phyloP scores from a whole-genome alignment of 176 grass and related monocot species.

The Puya raimondii region DNA sequence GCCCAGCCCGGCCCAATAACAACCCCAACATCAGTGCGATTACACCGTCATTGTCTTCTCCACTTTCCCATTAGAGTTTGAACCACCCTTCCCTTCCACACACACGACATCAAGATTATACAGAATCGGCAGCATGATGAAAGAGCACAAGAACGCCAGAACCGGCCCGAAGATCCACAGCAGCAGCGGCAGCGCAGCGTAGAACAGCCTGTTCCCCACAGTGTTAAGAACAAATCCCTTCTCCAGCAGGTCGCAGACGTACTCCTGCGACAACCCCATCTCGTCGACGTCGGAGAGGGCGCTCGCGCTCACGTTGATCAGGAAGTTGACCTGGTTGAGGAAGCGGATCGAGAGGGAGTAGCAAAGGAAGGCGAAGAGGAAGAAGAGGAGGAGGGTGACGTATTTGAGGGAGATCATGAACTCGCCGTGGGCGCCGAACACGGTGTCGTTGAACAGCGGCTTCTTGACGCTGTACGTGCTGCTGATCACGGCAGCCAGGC shows the following conservation, averaged over 20 bases:
- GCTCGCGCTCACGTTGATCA: constrained; percentile 48
- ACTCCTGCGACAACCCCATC: constrained; percentile 15
- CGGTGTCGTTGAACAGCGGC: constrained; percentile 55
- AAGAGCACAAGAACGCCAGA: constrained; percentile 51
- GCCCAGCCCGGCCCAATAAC: too few species aligned
- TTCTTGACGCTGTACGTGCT: constrained; percentile 86
- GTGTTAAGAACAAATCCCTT: constrained; percentile 51
- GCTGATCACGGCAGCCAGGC: constrained; percentile 85
- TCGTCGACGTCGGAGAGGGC: not conserved
- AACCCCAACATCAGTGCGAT: too few species aligned
- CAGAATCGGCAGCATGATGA: constrained; percentile 54
- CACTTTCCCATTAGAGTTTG: not conserved
- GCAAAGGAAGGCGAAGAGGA: constrained; percentile 87
- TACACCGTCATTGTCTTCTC: too few species aligned
- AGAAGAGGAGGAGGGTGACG: constrained; percentile 62
- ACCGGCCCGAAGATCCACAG: constrained; percentile 94
- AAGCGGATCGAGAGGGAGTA: constrained; percentile 76
- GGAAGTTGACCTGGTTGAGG: constrained; percentile 86
- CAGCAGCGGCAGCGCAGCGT: constrained; percentile 56
- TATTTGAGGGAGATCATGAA: constrained; percentile 96
- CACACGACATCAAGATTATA: constrained; percentile 65
- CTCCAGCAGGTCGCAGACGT: constrained; percentile 50
- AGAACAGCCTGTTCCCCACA: constrained; percentile 79
- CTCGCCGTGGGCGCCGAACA: constrained; percentile 88
- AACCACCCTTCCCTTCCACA: not conserved